Base-by-base conservation (phyloP, 345 rosid species). In the Microcos paniculata region DNA sequence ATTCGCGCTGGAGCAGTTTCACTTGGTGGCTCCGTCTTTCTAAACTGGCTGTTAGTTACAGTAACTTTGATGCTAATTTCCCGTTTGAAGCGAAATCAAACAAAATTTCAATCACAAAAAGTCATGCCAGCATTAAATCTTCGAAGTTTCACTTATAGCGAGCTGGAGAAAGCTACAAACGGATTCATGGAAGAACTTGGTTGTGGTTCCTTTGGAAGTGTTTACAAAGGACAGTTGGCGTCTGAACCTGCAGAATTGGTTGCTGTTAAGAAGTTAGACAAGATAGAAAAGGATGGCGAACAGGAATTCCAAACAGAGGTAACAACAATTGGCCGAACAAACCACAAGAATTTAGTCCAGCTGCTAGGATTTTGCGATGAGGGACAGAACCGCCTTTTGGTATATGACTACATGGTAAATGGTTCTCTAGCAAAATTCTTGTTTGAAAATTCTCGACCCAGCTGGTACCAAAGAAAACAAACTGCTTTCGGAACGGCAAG, bases 11-110 rank as follows among this genome's bases (percentile, higher is more conserved):
- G 80, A 72, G 77, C 83, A 1, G 64, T 38, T 24, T 57, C 83
- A 16, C 59, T 84, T 42, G 65, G 85, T 14, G 67, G 86, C 79
- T 84, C 82, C 0, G 70, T 38, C 4, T 75, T 81, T 14, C 16
- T 86, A 7, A 84, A 84, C 61, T 23, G 83, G 12, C 64, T 87
- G 21, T 58, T 80, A 11, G 28, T 82, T n/a, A 13, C 72, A 16
- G 30, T 43, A 64, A 38, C 62, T 18, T 21, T 21, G 18, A 1
- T 59, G 57, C 4, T 43, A 3, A 8, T 74, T 31, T 66, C 67
- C 62, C 63, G 52, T 11, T 30, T 73, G 15, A 75, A 46, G 26
- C 45, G 64, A 55, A 61, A 6, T 28, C 12, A 3, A n/a, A 62
- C 24, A 23, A 21, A 15, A 49, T 1, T 43, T 31, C 74, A 28